These are phyloP conservation scores for Venturia carpophila DNA, from an alignment of 2,329 filamentous ascomycete genomes.

Conservation along the genomic window DNA sequence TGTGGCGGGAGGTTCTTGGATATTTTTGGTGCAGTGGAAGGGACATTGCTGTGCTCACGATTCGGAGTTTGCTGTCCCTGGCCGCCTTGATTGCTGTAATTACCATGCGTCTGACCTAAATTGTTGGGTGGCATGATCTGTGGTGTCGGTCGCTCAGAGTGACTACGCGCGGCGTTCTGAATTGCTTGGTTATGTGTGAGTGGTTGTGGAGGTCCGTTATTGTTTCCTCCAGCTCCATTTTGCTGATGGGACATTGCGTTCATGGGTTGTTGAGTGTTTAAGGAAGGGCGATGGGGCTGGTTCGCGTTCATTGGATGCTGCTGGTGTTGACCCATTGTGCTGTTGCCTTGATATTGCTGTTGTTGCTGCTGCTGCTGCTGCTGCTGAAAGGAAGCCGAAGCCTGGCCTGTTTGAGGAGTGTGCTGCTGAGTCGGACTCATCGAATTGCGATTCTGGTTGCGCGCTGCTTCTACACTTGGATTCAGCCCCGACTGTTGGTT, in stretches of 20 bases:
- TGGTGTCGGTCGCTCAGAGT: slow-evolving; percentile 29
- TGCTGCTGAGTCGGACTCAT: slow-evolving; percentile 18
- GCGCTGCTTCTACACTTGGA: slow-evolving; percentile 20
- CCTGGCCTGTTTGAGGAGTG: slow-evolving; percentile 11
- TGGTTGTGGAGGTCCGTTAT: slow-evolving; percentile 30
- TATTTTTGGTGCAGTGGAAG: slow-evolving; percentile 40
- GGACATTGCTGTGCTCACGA: slow-evolving; percentile 13
- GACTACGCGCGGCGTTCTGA: slow-evolving; percentile 34
- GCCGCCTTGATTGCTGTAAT: slow-evolving; percentile 27
- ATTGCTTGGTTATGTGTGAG: slow-evolving; percentile 40
- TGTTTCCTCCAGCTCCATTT: slow-evolving; percentile 22
- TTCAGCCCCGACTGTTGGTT: slow-evolving; percentile 9
- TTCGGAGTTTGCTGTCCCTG: slow-evolving; percentile 23
- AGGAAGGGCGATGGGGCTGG: slow-evolving; percentile 5
- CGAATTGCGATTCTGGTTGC: neutral
- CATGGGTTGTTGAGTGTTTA: slow-evolving; percentile 24
- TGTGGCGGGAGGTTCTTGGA: slow-evolving; percentile 58
- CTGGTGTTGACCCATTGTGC: slow-evolving; percentile 13
- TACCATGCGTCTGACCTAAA: slow-evolving; percentile 4
- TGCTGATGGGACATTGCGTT: slow-evolving; percentile 22
- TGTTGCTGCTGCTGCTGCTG: neutral
- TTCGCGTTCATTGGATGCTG: slow-evolving; percentile 14
- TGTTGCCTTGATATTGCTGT: neutral
- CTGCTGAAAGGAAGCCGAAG: slow-evolving; percentile 8
- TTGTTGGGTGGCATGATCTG: neutral